phyloP scores from a whole-genome alignment of 805 yeast species.

The Henningerozyma blattae region DNA sequence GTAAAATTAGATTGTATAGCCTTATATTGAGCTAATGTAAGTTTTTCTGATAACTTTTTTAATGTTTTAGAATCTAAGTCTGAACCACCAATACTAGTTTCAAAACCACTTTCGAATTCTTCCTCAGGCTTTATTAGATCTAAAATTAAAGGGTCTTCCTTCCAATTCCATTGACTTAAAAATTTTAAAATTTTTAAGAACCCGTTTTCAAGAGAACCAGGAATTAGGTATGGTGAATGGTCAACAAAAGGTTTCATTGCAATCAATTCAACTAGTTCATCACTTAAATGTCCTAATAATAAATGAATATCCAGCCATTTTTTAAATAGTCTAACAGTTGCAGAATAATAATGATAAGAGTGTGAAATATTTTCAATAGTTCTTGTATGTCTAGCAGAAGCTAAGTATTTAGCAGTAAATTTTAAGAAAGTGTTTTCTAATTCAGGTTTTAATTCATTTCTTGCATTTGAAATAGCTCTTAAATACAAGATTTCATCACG shows the following conservation, averaged over 20 bases:
- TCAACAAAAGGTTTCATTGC: conserved; percentile 80
- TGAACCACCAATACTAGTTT: conserved; percentile 16
- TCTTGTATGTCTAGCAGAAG: conserved; percentile 70
- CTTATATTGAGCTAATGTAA: conserved; percentile 52
- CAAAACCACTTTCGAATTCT: conserved; percentile 24
- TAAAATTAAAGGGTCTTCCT: conserved; percentile 68
- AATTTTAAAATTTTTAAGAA: conserved; percentile 63
- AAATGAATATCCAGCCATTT: conserved; percentile 82
- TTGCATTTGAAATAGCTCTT: conserved; percentile 57
- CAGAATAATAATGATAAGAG: conserved; percentile 59
- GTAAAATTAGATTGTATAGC: conserved; percentile 51
- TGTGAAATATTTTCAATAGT: conserved; percentile 59
- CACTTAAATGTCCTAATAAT: conserved; percentile 56
- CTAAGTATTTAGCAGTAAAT: conserved; percentile 53
- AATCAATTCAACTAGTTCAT: conserved; percentile 71
- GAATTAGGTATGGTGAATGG: conserved; percentile 72
- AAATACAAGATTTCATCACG: conserved; percentile 67
- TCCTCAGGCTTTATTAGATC: conserved; percentile 51
- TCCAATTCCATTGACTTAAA: conserved; percentile 88
- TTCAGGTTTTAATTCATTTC: conserved; percentile 44
- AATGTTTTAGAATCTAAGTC: conserved; percentile 25
- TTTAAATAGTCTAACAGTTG: conserved; percentile 77
- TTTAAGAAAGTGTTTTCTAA: conserved; percentile 51
- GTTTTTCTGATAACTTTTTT: conserved; percentile 43
- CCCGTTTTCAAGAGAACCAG: conserved; percentile 71